These are phyloP conservation scores for Amylocystis lapponica DNA, from an alignment of 768 basidiomycete genomes.

Conservation along the genomic window DNA sequence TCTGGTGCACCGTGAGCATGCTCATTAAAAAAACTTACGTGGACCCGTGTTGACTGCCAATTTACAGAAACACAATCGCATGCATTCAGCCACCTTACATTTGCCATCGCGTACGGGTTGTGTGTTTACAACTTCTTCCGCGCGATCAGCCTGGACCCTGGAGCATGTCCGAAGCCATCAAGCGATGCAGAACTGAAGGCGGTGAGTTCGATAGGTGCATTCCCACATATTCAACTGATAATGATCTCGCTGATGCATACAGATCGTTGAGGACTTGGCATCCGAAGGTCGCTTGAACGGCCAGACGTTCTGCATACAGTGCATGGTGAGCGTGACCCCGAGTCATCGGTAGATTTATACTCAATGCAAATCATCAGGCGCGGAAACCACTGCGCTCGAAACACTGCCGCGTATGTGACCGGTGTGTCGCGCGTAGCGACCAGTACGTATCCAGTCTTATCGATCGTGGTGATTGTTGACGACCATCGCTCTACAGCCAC, in stretches of 20 bases:
- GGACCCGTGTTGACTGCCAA: too few relatives aligned
- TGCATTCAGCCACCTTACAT: constrained; percentile 69
- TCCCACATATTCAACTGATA: too few relatives aligned
- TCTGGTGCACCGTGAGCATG: constrained; percentile 65
- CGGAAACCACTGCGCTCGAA: constrained; percentile 91
- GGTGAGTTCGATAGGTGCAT: constrained; percentile 38
- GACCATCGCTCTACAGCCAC: constrained; percentile 56
- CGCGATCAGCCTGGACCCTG: constrained; percentile 83
- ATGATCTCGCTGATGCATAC: constrained; percentile 1
- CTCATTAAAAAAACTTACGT: too few relatives aligned
- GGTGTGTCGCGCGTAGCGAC: constrained; percentile 85
- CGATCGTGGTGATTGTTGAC: constrained; percentile 4
- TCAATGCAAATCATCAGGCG: constrained; percentile 42
- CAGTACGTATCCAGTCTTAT: constrained; percentile 54
- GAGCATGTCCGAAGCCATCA: constrained; percentile 73
- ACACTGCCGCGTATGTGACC: constrained; percentile 89
- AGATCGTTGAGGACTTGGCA: constrained; percentile 91
- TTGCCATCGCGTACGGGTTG: constrained; percentile 60
- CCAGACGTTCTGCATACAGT: constrained; percentile 93
- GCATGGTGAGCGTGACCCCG: constrained; percentile 58
- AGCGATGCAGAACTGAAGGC: constrained; percentile 85
- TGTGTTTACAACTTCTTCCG: constrained; percentile 92
- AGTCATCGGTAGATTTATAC: neutral
- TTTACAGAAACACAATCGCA: constrained; percentile 69
- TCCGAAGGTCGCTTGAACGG: constrained; percentile 87